Percentiles rank a stretch among this genome's conserved stretches.
phyloP scores from a whole-genome alignment of 306 rosid species.

The Prunus dulcis region DNA sequence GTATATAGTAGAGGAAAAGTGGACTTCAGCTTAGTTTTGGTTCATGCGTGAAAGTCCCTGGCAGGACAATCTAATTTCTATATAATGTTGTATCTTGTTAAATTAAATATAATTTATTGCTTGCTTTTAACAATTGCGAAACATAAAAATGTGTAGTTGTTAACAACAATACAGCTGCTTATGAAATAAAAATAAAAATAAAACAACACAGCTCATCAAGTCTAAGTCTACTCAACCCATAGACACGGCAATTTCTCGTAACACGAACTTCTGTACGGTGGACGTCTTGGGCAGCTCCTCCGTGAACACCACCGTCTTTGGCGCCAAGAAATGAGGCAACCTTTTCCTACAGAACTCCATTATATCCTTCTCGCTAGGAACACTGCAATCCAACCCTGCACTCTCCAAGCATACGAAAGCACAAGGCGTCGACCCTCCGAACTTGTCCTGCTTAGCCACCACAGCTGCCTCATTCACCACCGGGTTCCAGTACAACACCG shows the following conservation, averaged over 20 bases:
- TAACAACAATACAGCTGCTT: too few species aligned
- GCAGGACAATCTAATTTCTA: too few species aligned
- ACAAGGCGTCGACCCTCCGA: conserved; percentile 20
- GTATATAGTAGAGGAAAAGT: not conserved
- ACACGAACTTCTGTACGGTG: conserved; percentile 11
- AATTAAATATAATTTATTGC: too few species aligned
- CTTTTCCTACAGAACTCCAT: conserved; percentile 13
- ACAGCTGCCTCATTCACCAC: conserved; percentile 8
- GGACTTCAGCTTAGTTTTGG: not conserved
- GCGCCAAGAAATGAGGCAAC: conserved; percentile 21
- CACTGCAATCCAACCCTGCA: not conserved
- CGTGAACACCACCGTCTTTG: conserved; percentile 20
- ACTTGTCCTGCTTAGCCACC: conserved; percentile 13
- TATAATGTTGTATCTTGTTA: not conserved
- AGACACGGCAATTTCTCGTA: conserved; percentile 13
- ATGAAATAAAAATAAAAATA: too few species aligned
- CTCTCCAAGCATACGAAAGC: conserved; percentile 27
- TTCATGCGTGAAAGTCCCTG: not conserved
- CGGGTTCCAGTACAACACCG: conserved; percentile 13
- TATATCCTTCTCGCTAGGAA: conserved; percentile 12
- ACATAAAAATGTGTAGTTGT: too few species aligned
- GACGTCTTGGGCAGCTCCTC: conserved; percentile 24
- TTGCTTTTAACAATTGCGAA: too few species aligned
- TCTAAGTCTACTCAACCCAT: not conserved
- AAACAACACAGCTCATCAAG: too few species aligned